Evolutionary conservation across 2,329 filamentous ascomycete genomes (phyloP), one percentile per base, ranked within the genome.

Genomic region (Fusarium sp.): DNA sequence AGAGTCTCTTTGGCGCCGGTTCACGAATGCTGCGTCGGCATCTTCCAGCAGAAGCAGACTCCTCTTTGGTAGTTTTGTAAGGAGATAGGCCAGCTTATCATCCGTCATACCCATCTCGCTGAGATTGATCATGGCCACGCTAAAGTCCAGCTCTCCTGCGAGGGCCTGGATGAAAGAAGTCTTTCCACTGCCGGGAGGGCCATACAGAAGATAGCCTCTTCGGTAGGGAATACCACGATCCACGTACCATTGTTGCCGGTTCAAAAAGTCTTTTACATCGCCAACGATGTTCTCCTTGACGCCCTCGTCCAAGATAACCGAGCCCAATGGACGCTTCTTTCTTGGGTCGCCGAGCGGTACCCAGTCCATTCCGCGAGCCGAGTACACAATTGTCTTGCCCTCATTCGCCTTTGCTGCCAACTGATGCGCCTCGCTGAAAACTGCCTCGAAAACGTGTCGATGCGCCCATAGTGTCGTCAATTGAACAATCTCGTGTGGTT

Each of bases 121-220:
- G 33, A 98, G 87, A 75, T 97, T 97, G 72, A 98, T 86, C 83
- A 97, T 95, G 56, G 95, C 94, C 74, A 98, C 96, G 75, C 93
- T 93, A 80, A 95, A 97, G 79, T 97, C 93, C 61, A 98, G 82
- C 77, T 96, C 91, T n/a, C 94, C 95, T 1, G 96, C 96, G 44
- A 99, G 84, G 1, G 96, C 95, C 81, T 98, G 94, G 69, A 99
- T 98, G 75, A 99, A 98, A 0, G 94, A 97, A 67, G 92, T 98
- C 84, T 97, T 98, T 38, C 94, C 97, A 44, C 92, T 97, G 1
- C 95, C 95, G 0, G 95, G 95, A 7, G 95, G 94, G 0, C 95
- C 95, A 76, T 96, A 94, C 0, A 98, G 87, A 11, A 98, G 86
- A 78, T 98, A 98, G 1, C 95, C 95, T 61, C 95, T 86, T 20